Base-by-base conservation (phyloP, 1,284 basidiomycete species). In the Cutaneotrichosporon daszewskae region DNA sequence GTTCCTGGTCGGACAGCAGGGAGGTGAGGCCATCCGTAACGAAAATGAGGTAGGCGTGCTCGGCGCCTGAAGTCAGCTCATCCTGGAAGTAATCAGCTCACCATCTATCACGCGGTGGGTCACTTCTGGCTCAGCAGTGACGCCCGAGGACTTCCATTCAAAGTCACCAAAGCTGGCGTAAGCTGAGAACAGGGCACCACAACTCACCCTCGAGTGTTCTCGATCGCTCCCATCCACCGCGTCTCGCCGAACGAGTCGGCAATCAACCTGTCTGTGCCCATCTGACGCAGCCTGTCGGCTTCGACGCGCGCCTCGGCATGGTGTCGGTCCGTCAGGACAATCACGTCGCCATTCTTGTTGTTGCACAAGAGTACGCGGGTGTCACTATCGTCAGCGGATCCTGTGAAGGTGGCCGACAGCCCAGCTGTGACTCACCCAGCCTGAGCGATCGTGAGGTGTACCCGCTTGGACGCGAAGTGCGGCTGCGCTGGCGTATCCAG, bases 231-330 rank as follows among this genome's bases (percentile, higher is more conserved):
- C 84, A 96, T 96, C 90, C 91, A 97, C 32, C 90, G 76, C 32
- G 84, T 82, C 75, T 98, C 94, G 25, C 95, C 94, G 62, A 91
- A 98, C 4, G 87, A 91, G 66, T 98, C 94, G 5, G 88, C 87
- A 35, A 96, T 85, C 22, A 95, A 72, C 19, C 38, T 28, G 7
- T 84, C 84, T 14, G 72, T 66, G 9, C 91, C 92, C 79, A 91
- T 85, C 45, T 85, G 79, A 33, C 92, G 80, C 38, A 98, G 73
- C 23, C 94, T 77, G 32, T 81, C 81, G 11, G 87, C 81, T 68
- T 98, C 95, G 16, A 85, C 77, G 18, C 81, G 83, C 18, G 87
- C 79, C 59, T 97, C 92, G 14, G 91, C 86, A 67, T 96, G 92
- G 68, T 98, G 94, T 27, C 80, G 81, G 67, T 92, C 87, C 1